Percentiles rank a stretch among this genome's conserved stretches.
Conservation (phyloP, 768 basidiomycete genomes). For the Nidularia pulvinata region DNA sequence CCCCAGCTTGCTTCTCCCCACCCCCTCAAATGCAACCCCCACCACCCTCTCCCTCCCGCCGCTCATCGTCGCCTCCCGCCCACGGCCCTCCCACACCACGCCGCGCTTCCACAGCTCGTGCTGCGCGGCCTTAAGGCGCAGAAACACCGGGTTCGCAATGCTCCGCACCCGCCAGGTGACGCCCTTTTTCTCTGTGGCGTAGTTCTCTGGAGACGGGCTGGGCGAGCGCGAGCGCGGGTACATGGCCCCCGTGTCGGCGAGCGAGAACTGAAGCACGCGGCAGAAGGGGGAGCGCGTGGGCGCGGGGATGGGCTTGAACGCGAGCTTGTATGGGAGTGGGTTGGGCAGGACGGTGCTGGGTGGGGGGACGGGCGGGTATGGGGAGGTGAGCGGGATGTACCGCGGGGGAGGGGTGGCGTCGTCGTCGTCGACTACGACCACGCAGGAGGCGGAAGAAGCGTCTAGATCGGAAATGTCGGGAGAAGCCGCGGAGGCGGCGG, state of each 20-base stretch:
- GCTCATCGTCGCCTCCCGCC: constrained; percentile 46
- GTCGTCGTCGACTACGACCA: constrained; percentile 1
- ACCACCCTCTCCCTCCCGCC: constrained; percentile 58
- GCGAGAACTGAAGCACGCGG: constrained; percentile 21
- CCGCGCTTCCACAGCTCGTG: constrained; percentile 46
- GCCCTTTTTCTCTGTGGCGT: constrained; percentile 9
- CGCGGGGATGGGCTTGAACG: constrained; percentile 36
- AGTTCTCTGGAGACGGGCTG: neutral
- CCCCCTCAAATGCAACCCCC: constrained; percentile 61
- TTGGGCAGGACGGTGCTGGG: constrained; percentile 25
- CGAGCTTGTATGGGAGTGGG: constrained; percentile 26
- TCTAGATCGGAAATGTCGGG: constrained; percentile 1
- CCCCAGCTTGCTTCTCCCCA: constrained; percentile 52
- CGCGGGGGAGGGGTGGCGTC: constrained; percentile 6
- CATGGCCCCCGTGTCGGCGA: constrained; percentile 12
- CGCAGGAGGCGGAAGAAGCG: constrained; percentile 6
- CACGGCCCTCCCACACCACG: constrained; percentile 46
- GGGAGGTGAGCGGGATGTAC: constrained; percentile 39
- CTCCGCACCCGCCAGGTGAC: constrained; percentile 47
- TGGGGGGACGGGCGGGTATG: constrained; percentile 18
- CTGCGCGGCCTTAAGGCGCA: constrained; percentile 61
- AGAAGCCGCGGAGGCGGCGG: neutral
- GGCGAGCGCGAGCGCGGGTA: constrained; percentile 9
- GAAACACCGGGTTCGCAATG: constrained; percentile 58
- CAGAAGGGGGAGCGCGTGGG: constrained; percentile 41